phyloP scores from a whole-genome alignment of 805 yeast genomes.

The Brettanomyces naardenensis region DNA sequence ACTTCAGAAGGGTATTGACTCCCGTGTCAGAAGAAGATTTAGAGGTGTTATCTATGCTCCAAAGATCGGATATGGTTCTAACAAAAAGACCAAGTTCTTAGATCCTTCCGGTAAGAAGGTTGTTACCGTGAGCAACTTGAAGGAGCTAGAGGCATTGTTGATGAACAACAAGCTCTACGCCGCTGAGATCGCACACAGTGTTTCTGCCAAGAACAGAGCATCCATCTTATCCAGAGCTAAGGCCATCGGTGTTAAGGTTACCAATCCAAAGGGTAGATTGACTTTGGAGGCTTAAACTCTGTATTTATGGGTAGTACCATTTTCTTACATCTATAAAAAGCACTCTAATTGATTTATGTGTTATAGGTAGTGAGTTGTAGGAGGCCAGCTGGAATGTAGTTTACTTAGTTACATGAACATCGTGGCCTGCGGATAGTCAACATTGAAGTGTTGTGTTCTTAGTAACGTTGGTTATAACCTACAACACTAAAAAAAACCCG shows the following conservation, averaged over 20 bases:
- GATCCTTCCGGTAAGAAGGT: slow-evolving; percentile 98
- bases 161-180: slow-evolving; percentile 98
- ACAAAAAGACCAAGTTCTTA: slow-evolving; percentile 96
- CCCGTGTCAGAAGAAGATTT: slow-evolving; percentile 99
- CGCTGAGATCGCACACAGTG: slow-evolving; percentile 99
- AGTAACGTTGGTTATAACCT: no score
- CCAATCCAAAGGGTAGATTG: slow-evolving; percentile 99
- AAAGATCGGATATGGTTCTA: slow-evolving; percentile 99
- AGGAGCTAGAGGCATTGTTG: slow-evolving; percentile 90
- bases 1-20: slow-evolving; percentile 99
- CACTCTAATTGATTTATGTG: slow-evolving; percentile 14
- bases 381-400: no score
- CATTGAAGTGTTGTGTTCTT: no score
- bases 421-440: no score
- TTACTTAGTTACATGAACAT: no score
- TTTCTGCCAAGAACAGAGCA: slow-evolving; percentile 97
- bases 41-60: slow-evolving; percentile 99
- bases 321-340: slow-evolving; percentile 8
- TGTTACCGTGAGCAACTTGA: slow-evolving; percentile 84
- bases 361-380: slow-evolving; percentile 4
- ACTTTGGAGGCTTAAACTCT: slow-evolving; percentile 84
- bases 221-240: slow-evolving; percentile 94
- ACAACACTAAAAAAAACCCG: no score
- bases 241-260: slow-evolving; percentile 96
- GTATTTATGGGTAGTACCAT: neutral